Evolutionary conservation across 352 stramenopile genomes (phyloP), one percentile per base, ranked within the genome.

Genomic region (Phytophthora nicotianae): DNA sequence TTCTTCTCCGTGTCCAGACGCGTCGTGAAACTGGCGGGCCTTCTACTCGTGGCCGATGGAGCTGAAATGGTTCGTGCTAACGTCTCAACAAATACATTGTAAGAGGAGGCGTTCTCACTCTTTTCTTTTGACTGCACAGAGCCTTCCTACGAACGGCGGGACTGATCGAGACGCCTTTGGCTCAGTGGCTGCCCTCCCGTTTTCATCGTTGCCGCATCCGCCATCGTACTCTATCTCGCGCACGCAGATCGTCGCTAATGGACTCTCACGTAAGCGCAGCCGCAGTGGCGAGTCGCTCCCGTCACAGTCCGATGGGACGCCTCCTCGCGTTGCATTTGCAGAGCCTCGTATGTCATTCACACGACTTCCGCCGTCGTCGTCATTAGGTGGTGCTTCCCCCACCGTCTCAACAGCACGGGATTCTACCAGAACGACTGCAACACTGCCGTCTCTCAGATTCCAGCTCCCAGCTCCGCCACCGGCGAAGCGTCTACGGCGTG

Each of bases 11-110:
- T 62, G 52, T 35, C 24, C 45, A 47, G 63, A 62, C 46, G 65
- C 49, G 59, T 68, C 55, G 58, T 73, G 70, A 84, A 84, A 63
- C 75, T 84, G 75, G 70, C 65, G 72, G 70, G 58, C 47, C 59
- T 62, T 43, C 62, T 64, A 47, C 49, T 70, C 47, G 62, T 69
- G 48, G 58, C 66, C 72, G 72, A 84, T 84, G 75, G 66, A 68
- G 56, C 70, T 71, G 62, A 62, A 65, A 81, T 81, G 75, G 75
- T 80, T 50, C 58, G 74, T 73, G 32, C 32, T 16, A 38, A 8
- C 7, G 21, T 24, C 5, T 42, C 41, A 17, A 27, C 41, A 52
- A 7, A 33, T 17, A 27, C 48, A 47, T 20, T 37, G 32, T 21
- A 33, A 38, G 21, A 38, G 38, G 8, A 23, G 11, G 42, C 20